Evolutionary conservation across 2,329 filamentous ascomycete species (phyloP).

Genomic region (Fusarium cyanostomum): DNA sequence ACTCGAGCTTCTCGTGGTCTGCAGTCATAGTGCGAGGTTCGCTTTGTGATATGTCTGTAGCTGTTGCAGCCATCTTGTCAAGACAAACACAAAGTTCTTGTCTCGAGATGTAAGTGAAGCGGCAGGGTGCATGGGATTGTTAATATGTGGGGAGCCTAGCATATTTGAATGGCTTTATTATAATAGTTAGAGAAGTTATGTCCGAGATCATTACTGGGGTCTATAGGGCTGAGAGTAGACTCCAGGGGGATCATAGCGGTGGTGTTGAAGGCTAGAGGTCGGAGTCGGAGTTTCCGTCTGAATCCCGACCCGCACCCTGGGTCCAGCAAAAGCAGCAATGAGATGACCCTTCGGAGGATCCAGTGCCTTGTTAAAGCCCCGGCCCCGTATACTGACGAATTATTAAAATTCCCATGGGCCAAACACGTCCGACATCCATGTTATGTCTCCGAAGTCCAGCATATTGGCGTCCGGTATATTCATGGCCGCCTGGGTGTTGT

Average conservation of each 20-base stretch:
- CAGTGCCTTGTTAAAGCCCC: background rate
- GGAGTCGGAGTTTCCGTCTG: slow-evolving; percentile 8
- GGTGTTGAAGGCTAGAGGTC: slow-evolving; percentile 20
- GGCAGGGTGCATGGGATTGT: background rate
- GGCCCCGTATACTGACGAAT: background rate
- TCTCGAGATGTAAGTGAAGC: background rate
- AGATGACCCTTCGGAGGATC: background rate
- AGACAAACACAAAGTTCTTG: background rate
- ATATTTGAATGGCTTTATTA: slow-evolving; percentile 15
- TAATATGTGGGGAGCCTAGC: slow-evolving; percentile 8
- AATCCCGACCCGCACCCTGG: slow-evolving; percentile 16
- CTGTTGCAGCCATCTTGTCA: slow-evolving; percentile 8
- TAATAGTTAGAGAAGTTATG: slow-evolving; percentile 2
- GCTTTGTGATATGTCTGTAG: background rate
- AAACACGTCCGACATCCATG: slow-evolving; percentile 53
- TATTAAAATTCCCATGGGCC: slow-evolving; percentile 49
- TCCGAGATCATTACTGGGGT: slow-evolving; percentile 5
- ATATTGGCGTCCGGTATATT: slow-evolving; percentile 36
- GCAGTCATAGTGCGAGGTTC: background rate
- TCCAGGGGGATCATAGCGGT: slow-evolving; percentile 12
- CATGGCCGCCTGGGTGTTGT: slow-evolving; percentile 25
- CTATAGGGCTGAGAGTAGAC: slow-evolving; percentile 16
- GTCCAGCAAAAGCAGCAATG: background rate
- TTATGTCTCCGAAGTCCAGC: slow-evolving; percentile 48
- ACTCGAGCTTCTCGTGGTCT: slow-evolving; percentile 14